Percentiles rank a stretch among this genome's conserved stretches.
phyloP scores from a whole-genome alignment of 2,329 filamentous ascomycete genomes.

The Xylaria sp. region DNA sequence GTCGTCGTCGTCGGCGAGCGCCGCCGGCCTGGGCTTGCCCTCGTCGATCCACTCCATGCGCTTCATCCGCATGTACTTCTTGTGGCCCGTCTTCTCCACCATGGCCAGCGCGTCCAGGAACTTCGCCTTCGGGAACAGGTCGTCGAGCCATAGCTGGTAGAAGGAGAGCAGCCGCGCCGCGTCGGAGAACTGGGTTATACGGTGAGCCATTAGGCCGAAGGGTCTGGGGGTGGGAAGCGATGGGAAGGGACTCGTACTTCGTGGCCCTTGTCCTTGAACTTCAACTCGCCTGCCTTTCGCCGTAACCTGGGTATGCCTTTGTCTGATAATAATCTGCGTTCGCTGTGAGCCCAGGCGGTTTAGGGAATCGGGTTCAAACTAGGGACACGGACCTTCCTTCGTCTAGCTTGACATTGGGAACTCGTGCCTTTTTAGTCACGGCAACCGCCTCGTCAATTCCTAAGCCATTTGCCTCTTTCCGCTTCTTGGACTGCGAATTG shows the following conservation, averaged over 20 bases:
- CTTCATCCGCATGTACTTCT: slow-evolving; percentile 73
- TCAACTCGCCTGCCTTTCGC: slow-evolving; percentile 69
- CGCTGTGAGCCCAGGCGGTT: background rate
- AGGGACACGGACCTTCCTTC: slow-evolving; percentile 62
- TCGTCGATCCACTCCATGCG: slow-evolving; percentile 85
- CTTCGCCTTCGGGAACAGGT: slow-evolving; percentile 90
- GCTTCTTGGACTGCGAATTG: slow-evolving; percentile 46
- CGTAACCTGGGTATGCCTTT: slow-evolving; percentile 83
- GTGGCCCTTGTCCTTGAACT: slow-evolving; percentile 90
- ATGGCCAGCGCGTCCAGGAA: slow-evolving; percentile 88
- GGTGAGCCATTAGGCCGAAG: slow-evolving; percentile 5
- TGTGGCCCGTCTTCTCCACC: slow-evolving; percentile 92
- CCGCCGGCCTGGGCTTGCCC: slow-evolving; percentile 55
- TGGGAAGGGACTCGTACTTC: slow-evolving; percentile 58
- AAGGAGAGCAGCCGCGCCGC: slow-evolving; percentile 79
- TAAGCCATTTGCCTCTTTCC: slow-evolving; percentile 56
- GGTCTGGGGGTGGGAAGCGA: background rate
- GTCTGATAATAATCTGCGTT: slow-evolving; percentile 72
- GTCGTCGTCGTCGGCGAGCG: slow-evolving; percentile 38
- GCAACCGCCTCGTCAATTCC: slow-evolving; percentile 88
- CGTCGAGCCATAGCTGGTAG: slow-evolving; percentile 96
- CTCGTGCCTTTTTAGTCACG: slow-evolving; percentile 72
- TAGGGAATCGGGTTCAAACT: background rate
- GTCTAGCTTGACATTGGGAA: slow-evolving; percentile 82
- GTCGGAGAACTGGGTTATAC: slow-evolving; percentile 72